These are phyloP conservation scores for Delitschia confertaspora DNA, from an alignment of 495 filamentous ascomycete species.

Conservation along the genomic window DNA sequence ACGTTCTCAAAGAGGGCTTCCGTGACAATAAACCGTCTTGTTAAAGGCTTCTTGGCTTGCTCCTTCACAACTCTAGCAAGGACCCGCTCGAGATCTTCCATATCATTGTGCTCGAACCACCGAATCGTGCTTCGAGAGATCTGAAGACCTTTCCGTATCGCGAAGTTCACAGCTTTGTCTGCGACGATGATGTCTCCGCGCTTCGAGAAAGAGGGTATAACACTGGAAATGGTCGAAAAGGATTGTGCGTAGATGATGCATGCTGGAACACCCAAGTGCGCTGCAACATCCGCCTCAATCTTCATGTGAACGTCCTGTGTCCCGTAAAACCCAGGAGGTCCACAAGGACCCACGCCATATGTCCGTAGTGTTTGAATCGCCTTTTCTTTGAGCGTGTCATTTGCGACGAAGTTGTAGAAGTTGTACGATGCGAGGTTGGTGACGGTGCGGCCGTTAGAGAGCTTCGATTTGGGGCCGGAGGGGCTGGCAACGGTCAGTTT, in stretches of 20 bases:
- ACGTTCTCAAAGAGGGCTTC: slow-evolving; percentile 89
- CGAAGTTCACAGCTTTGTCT: slow-evolving; percentile 89
- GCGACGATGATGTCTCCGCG: slow-evolving; percentile 96
- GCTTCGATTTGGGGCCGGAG: slow-evolving; percentile 77
- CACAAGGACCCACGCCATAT: slow-evolving; percentile 94
- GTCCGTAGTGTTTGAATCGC: slow-evolving; percentile 86
- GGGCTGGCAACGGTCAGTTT: slow-evolving; percentile 46
- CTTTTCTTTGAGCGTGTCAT: slow-evolving; percentile 86
- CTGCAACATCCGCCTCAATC: slow-evolving; percentile 86
- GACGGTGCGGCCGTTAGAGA: slow-evolving; percentile 81
- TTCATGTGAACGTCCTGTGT: slow-evolving; percentile 98
- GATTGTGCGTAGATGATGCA: slow-evolving; percentile 94
- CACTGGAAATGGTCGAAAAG: slow-evolving; percentile 86
- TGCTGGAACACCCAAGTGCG: slow-evolving; percentile 71
- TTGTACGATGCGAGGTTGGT: slow-evolving; percentile 90
- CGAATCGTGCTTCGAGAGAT: slow-evolving; percentile 79
- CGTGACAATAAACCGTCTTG: slow-evolving; percentile 89
- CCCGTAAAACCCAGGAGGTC: slow-evolving; percentile 94
- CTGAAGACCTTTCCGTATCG: slow-evolving; percentile 88
- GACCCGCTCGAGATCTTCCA: slow-evolving; percentile 83
- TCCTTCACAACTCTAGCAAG: slow-evolving; percentile 79
- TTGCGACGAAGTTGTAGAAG: slow-evolving; percentile 90
- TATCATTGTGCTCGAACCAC: slow-evolving; percentile 95
- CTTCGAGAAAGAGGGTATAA: slow-evolving; percentile 95
- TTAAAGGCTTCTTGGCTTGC: slow-evolving; percentile 79